Base-by-base conservation (phyloP, 257 asterid species). In the Ehretia macrophylla region DNA sequence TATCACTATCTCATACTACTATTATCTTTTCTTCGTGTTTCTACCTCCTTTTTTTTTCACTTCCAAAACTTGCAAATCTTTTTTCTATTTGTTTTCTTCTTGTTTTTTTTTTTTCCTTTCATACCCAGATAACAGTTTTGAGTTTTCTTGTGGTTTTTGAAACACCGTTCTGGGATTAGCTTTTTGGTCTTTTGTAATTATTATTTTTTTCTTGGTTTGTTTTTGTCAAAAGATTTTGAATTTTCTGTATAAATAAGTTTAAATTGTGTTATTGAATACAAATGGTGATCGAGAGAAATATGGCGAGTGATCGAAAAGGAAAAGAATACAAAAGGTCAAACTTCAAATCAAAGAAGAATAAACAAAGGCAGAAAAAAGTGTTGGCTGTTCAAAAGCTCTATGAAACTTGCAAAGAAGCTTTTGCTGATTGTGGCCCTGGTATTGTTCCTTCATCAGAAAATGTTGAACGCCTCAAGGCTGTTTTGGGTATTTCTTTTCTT, bases 381-480 rank as follows among this genome's bases (percentile, higher is more conserved):
- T 50, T 77, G 1, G 69, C 72, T 42, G 89, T 88, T 72, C 97
- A 91, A 66, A 76, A 27, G 72, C 93, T 91, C 0, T 88, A 88
- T 55, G 84, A 86, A 0, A 80, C 87, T 63, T 91, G 98, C 70
- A 73, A 67, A 56, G 81, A 88, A 21, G 90, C 81, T 5, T 91
- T 88, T 75, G 93, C 82, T 6, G 88, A 79, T 77, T 88, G 90
- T 70, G 92, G 85, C 10, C 95, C 96, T 18, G 95, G 81, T 67
- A 67, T 88, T 68, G 86, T 88, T 22, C 98, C 98, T 0, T 60
- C 95, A 0, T 72, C 88, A 0, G 89, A 85, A 2, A 84, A 88
- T 55, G 72, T 91, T 0, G 81, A 82, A 48, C 77, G 72, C 57
- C 95, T 91, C 19, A 72, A 90, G 4, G 71, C 82, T 39, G 73